Percentiles rank a stretch among this genome's conserved stretches.
phyloP scores from a whole-genome alignment of 2,329 filamentous ascomycete genomes.

The Cephalotrichum gorgonifer region DNA sequence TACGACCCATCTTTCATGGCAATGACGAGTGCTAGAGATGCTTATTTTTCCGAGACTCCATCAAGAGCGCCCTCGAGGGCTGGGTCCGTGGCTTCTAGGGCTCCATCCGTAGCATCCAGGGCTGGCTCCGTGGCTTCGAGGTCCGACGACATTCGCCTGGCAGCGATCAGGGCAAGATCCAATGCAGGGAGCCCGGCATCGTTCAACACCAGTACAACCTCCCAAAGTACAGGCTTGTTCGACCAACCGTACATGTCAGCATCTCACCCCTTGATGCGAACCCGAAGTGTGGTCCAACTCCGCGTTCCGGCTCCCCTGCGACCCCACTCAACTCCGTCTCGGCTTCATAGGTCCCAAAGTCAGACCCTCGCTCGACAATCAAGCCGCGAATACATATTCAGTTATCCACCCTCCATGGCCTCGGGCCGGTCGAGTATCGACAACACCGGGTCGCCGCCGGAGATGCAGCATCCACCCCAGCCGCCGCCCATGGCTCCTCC shows the following conservation, averaged over 20 bases:
- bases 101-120: neutral
- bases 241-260: slow-evolving; percentile 9
- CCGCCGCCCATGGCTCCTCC: neutral
- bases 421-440: slow-evolving; percentile 4
- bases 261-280: slow-evolving; percentile 32
- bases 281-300: slow-evolving; percentile 17
- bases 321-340: slow-evolving; percentile 22
- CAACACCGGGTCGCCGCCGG: slow-evolving; percentile 10
- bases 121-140: neutral
- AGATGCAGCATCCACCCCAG: slow-evolving; percentile 12
- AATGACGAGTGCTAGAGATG: slow-evolving; percentile 4
- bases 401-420: slow-evolving; percentile 11
- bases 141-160: neutral
- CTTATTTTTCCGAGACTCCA: slow-evolving; percentile 3
- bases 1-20: slow-evolving; percentile 5
- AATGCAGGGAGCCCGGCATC: slow-evolving; percentile 3
- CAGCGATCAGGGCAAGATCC: neutral
- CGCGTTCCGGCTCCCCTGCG: slow-evolving; percentile 17
- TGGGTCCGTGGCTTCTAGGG: neutral
- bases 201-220: slow-evolving; percentile 5
- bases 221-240: slow-evolving; percentile 4
- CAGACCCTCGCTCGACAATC: slow-evolving; percentile 9
- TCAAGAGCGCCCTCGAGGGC: slow-evolving; percentile 3
- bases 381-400: slow-evolving; percentile 12
- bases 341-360: slow-evolving; percentile 8